A percentile compares a stretch with the other conserved stretches of the same genome.
Conservation (phyloP, 2,329 filamentous ascomycete species). For the Monosporascus sp. region DNA sequence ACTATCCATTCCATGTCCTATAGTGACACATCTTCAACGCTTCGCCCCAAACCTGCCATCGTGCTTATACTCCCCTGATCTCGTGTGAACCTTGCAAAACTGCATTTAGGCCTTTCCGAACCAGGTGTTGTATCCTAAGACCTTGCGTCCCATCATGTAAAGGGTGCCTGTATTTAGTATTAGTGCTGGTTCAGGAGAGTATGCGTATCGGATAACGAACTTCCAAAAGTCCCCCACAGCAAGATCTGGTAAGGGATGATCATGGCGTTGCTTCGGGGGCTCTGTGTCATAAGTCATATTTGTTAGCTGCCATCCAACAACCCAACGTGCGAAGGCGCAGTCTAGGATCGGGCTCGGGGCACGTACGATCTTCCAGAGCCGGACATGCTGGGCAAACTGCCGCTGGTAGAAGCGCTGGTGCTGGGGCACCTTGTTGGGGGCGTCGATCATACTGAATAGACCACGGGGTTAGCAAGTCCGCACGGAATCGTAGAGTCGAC, state of each 20-base stretch:
- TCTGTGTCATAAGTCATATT: conserved; percentile 36
- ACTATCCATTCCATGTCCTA: conserved; percentile 16
- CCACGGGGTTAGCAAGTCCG: background rate
- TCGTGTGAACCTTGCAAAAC: background rate
- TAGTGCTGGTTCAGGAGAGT: conserved; percentile 14
- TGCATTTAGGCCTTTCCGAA: conserved; percentile 50
- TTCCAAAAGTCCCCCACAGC: conserved; percentile 57
- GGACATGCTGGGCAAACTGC: conserved; percentile 63
- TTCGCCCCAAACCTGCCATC: conserved; percentile 10
- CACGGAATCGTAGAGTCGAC: background rate
- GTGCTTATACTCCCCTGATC: conserved; percentile 1
- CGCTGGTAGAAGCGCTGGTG: conserved; percentile 72
- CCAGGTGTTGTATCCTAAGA: conserved; percentile 76
- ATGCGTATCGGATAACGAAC: conserved; percentile 40
- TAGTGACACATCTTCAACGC: conserved; percentile 8
- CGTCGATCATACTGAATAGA: conserved; percentile 54
- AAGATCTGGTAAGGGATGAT: conserved; percentile 65
- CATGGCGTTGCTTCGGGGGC: conserved; percentile 59
- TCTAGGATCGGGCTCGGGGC: conserved; percentile 1
- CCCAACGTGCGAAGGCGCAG: conserved; percentile 5
- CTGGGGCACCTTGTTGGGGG: conserved; percentile 70
- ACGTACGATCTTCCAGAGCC: conserved; percentile 76
- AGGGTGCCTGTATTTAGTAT: conserved; percentile 42
- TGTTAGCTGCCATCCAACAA: conserved; percentile 4
- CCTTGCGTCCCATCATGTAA: conserved; percentile 71